Base-by-base conservation (phyloP, 768 basidiomycete species). In the Piloderma croceum region DNA sequence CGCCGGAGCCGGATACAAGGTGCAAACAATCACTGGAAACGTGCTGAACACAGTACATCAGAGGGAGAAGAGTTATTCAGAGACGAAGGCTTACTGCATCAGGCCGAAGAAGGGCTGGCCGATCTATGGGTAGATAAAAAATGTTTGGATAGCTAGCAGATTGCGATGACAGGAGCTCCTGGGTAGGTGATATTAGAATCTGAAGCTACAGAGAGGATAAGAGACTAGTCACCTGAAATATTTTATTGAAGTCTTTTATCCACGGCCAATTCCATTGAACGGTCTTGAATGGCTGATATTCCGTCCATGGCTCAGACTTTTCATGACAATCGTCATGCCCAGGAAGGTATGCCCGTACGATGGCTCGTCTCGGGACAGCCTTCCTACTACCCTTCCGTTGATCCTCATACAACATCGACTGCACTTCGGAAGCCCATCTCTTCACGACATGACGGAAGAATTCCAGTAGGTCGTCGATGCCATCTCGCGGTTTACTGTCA, bases 291-390 rank as follows among this genome's bases (percentile, higher is more conserved):
- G 71, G 71, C 45, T 61, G 47, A 15, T 77, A 65, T 45, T 64
- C 62, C 25, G 41, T 53, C 70, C 69, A 74, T n/a, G 78, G 76
- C 44, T 64, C 42, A 15, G 59, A 57, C 37, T 56, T 48, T n/a
- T 66, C 46, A 45, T 77, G 79, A 45, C 82, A 83, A 39, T 77
- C 67, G 43, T 83, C 80, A 47, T 83, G 79, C 3, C 82, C 82
- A 3, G 78, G 76, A 4, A 79, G 52, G 47, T 83, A 83, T 6
- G 79, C 70, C 21, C 82, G 57, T 7, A 79, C 71, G n/a, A n/a
- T n/a, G n/a, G n/a, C n/a, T n/a, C n/a, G n/a, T n/a, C n/a, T n/a
- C n/a, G n/a, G n/a, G 7, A 84, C 56, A 6, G 76, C 77, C 49
- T 74, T 70, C 43, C 59, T 57, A 51, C 24, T 34, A n/a, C n/a